A percentile compares a stretch with the other conserved stretches of the same genome.
Conservation (phyloP, 1,284 basidiomycete species). For the Melampsora larici-populina region DNA sequence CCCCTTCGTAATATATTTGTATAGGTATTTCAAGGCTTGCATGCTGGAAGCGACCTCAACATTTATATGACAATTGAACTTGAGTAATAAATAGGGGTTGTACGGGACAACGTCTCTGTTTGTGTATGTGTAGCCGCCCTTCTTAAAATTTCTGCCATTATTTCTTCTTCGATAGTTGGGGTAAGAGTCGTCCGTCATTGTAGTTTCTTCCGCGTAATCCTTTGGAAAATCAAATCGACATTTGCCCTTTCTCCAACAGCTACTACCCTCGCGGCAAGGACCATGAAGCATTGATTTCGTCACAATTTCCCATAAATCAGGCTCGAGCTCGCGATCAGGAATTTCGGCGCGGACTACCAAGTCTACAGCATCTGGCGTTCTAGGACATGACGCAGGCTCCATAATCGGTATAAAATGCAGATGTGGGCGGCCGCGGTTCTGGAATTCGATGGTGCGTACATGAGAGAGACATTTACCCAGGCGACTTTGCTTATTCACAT, state of each 20-base stretch:
- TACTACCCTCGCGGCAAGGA: not conserved
- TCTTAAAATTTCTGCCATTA: not conserved
- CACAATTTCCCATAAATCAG: not conserved
- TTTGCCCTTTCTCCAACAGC: not conserved
- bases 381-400: no score
- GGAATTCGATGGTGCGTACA: slow-evolving; percentile 14
- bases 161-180: not conserved
- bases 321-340: not conserved
- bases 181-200: not conserved
- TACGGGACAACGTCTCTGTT: not conserved
- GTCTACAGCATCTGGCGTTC: no score
- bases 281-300: slow-evolving; percentile 6
- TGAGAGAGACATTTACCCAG: not conserved
- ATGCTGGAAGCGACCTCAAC: no score
- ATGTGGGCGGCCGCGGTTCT: no score
- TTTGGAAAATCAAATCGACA: no score
- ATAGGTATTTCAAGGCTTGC: slow-evolving; percentile 18
- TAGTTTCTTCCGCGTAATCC: no score
- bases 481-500: not conserved
- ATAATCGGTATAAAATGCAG: no score
- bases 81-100: not conserved
- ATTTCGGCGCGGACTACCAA: not conserved
- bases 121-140: not conserved
- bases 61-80: not conserved
- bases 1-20: slow-evolving; percentile 23